Evolutionary conservation across 345 rosid species (phyloP).

Genomic region (Salix dunnii): DNA sequence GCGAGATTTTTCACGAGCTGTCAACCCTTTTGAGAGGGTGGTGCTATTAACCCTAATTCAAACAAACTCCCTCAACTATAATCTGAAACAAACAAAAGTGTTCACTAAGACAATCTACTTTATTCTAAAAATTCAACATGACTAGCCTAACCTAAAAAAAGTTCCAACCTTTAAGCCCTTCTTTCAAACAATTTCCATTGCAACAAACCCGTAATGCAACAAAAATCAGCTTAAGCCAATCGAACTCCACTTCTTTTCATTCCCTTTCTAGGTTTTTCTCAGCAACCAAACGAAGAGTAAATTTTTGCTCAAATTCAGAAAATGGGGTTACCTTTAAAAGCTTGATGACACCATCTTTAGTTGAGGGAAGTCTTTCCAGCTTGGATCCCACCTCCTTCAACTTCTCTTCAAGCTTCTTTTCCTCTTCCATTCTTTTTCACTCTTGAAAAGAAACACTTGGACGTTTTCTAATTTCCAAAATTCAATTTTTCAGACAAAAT

Average conservation of each 20-base stretch:
- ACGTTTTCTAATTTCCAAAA: neutral
- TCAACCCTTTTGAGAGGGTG: neutral
- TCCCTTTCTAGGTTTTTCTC: neutral
- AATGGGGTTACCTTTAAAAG: slow-evolving; percentile 68
- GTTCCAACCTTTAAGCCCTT: neutral
- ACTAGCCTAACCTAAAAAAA: neutral
- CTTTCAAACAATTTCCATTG: neutral
- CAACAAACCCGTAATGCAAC: neutral
- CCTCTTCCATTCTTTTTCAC: slow-evolving; percentile 23
- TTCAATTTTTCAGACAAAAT: neutral
- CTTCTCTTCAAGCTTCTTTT: slow-evolving; percentile 58
- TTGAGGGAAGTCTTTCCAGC: slow-evolving; percentile 64
- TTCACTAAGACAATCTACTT: neutral
- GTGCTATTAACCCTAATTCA: slow-evolving; percentile 21
- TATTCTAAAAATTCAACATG: neutral
- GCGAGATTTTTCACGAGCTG: neutral
- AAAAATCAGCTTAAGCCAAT: neutral
- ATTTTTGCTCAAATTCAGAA: neutral
- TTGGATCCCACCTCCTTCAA: slow-evolving; percentile 84
- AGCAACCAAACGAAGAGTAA: slow-evolving; percentile 8
- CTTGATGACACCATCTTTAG: slow-evolving; percentile 73
- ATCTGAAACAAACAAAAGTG: neutral
- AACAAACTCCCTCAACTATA: slow-evolving; percentile 6
- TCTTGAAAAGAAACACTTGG: neutral
- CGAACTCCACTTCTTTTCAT: neutral